Percentiles rank a stretch among this genome's conserved stretches.
Evolutionary conservation across 2,329 filamentous ascomycete species (phyloP).

Genomic region (Sarocladium brachiariae): DNA sequence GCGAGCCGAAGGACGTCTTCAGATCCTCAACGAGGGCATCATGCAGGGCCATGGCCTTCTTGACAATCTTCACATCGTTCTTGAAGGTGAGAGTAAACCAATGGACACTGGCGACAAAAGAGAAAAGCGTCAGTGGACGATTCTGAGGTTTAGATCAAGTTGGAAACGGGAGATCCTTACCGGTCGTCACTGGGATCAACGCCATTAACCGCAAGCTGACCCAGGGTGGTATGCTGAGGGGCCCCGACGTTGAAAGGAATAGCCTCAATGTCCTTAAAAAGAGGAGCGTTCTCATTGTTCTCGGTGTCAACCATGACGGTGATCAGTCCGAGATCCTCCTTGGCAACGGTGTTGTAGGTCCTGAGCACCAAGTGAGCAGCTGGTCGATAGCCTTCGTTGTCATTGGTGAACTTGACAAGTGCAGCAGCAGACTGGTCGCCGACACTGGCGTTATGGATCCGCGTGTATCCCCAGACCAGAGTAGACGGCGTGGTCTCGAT

Average conservation of each 20-base stretch:
- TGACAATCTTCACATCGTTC: conserved; percentile 13
- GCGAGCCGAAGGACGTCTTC: background rate
- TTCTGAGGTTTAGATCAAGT: too few species aligned
- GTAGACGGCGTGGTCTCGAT: conserved; percentile 6
- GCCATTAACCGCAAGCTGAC: background rate
- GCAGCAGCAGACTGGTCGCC: too few species aligned
- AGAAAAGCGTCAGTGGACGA: too few species aligned
- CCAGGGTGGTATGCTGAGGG: background rate
- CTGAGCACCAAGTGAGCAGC: too few species aligned
- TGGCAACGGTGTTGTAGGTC: too few species aligned
- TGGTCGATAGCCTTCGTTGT: too few species aligned
- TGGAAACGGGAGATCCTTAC: background rate
- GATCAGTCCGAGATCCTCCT: too few species aligned
- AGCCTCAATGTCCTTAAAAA: too few species aligned
- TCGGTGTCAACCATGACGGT: too few species aligned
- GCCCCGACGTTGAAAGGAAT: background rate
- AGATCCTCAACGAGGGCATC: conserved; percentile 11
- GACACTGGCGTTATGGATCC: too few species aligned
- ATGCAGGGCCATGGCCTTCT: conserved; percentile 13
- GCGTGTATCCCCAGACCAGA: background rate
- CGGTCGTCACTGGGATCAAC: conserved; percentile 1
- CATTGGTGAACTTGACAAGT: too few species aligned
- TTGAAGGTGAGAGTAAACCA: conserved; percentile 14
- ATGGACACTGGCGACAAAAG: conserved; percentile 1
- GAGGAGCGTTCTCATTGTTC: too few species aligned